Conservation (phyloP, 345 rosid genomes). For the Citrus medica region DNA sequence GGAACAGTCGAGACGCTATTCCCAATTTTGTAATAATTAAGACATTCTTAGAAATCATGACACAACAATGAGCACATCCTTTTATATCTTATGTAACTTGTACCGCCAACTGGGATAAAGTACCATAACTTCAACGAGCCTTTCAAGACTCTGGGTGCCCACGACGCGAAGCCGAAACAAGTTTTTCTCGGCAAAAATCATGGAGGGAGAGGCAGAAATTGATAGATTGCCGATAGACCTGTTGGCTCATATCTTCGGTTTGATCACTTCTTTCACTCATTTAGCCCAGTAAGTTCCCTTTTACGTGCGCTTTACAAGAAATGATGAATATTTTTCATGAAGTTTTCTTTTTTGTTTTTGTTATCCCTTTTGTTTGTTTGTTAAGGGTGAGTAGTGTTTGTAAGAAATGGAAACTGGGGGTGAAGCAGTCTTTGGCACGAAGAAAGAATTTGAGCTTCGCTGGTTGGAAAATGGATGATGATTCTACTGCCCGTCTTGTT, state of each 20-base stretch:
- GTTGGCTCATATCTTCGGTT: slow-evolving; percentile 60
- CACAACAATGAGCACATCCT: slow-evolving; percentile 31
- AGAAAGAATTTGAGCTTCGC: slow-evolving; percentile 69
- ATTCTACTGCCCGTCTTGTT: slow-evolving; percentile 69
- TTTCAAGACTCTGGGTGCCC: slow-evolving; percentile 3
- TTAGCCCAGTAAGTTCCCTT: slow-evolving; percentile 62
- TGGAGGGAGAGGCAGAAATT: slow-evolving; percentile 60
- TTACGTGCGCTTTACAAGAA: not conserved
- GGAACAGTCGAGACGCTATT: not conserved
- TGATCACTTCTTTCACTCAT: slow-evolving; percentile 73
- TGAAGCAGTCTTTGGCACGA: slow-evolving; percentile 71
- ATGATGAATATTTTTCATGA: not conserved
- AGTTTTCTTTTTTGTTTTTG: not conserved
- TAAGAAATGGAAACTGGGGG: slow-evolving; percentile 84
- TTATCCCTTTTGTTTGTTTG: not conserved
- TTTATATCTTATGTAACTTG: not conserved
- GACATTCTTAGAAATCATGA: slow-evolving; percentile 16
- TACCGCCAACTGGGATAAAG: not conserved
- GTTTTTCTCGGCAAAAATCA: slow-evolving; percentile 1
- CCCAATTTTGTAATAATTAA: not conserved
- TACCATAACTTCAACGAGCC: not conserved
- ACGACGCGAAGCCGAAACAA: not conserved
- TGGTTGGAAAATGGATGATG: slow-evolving; percentile 83
- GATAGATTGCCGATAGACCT: slow-evolving; percentile 77
- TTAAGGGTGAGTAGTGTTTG: slow-evolving; percentile 79